Conservation (phyloP, 140 eudicot species). For the Anethum foeniculum region DNA sequence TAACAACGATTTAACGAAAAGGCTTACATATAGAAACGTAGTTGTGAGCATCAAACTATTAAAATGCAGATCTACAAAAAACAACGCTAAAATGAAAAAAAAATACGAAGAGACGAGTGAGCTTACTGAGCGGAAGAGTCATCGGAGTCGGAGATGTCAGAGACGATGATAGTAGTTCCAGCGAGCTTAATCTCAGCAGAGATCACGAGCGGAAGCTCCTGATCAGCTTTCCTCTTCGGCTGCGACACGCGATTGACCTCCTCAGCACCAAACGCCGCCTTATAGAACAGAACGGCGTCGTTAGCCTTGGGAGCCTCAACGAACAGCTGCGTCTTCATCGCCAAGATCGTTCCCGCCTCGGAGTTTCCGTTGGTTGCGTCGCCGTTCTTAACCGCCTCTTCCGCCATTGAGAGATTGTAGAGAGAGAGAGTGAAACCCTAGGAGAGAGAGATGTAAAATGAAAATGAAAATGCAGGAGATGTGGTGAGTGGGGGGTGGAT, state of each 20-base stretch:
- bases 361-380: not conserved
- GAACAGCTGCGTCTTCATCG: not conserved
- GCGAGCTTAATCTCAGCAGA: conserved; percentile 72
- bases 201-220: conserved; percentile 63
- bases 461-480: conserved; percentile 5
- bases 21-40: not conserved
- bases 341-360: not conserved
- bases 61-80: not conserved
- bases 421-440: not conserved
- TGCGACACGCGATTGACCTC: conserved; percentile 53
- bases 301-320: conserved; percentile 29
- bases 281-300: conserved; percentile 83
- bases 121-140: conserved; percentile 44
- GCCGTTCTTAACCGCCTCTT: conserved; percentile 11
- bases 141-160: conserved; percentile 24
- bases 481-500: not conserved
- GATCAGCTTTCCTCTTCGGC: conserved; percentile 85
- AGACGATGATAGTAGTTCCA: conserved; percentile 35
- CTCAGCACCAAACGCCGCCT: conserved; percentile 80
- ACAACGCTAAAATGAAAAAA: not conserved
- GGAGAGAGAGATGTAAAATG: not conserved
- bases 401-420: conserved; percentile 31
- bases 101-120: not conserved
- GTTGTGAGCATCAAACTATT: too few species aligned
- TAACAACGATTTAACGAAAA: not conserved